Conservation (phyloP, 2,329 filamentous ascomycete species). For the Leptographium lundbergii region DNA sequence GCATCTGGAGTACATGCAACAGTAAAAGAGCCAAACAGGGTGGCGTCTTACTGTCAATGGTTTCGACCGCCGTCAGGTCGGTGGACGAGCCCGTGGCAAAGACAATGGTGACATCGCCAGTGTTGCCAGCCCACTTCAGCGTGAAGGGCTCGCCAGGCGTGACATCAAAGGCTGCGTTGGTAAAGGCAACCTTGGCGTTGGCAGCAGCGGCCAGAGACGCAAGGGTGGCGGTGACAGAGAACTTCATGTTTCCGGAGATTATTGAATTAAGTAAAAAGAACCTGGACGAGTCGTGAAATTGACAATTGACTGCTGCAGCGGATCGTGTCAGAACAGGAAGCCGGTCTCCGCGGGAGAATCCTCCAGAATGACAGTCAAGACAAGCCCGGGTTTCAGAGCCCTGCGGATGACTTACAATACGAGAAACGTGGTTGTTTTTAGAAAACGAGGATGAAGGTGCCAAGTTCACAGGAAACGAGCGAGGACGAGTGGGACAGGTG, state of each 20-base stretch:
- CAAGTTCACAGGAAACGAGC: not conserved
- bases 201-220: conserved; percentile 22
- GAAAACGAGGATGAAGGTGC: not conserved
- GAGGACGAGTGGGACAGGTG: not conserved
- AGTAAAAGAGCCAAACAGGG: not conserved
- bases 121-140: conserved; percentile 28
- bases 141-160: conserved; percentile 27
- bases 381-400: no score
- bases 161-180: conserved; percentile 20
- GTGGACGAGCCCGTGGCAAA: conserved; percentile 25
- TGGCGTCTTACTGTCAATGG: conserved; percentile 23
- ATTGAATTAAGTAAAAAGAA: not conserved
- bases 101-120: conserved; percentile 28
- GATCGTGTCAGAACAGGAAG: no score
- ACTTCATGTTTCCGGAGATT: conserved; percentile 23
- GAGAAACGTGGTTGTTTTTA: not conserved
- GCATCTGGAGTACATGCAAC: not conserved
- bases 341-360: no score
- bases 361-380: no score
- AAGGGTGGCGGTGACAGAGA: conserved; percentile 19
- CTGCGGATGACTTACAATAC: not conserved
- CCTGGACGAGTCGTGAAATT: not conserved
- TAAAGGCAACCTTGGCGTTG: conserved; percentile 17
- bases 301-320: not conserved
- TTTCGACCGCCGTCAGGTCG: conserved; percentile 22